phyloP scores from a whole-genome alignment of 108 stramenopile species.

The Seminavis robusta region DNA sequence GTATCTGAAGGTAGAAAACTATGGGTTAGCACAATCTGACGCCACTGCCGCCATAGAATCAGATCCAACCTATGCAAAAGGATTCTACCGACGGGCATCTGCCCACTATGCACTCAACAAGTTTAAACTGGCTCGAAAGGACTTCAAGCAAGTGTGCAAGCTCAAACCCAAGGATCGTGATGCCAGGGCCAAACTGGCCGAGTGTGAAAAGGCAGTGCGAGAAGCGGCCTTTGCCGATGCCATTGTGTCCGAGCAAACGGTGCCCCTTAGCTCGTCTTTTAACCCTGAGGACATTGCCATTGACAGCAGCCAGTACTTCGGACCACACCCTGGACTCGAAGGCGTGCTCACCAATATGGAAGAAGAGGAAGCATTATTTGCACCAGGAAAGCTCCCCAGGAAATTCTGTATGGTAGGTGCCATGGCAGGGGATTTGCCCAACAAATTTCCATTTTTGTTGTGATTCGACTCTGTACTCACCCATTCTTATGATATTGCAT shows the following conservation, averaged over 20 bases:
- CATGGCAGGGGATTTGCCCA: neutral
- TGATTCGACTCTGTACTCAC: neutral
- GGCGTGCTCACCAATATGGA: slow-evolving; percentile 32
- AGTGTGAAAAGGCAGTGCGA: slow-evolving; percentile 87
- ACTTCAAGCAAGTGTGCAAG: slow-evolving; percentile 79
- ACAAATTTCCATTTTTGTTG: neutral
- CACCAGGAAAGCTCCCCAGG: slow-evolving; percentile 72
- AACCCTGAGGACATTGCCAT: slow-evolving; percentile 61
- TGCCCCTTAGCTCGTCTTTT: slow-evolving; percentile 71
- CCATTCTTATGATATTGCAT: slow-evolving; percentile 13
- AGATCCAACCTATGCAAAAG: slow-evolving; percentile 94
- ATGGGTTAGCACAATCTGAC: slow-evolving; percentile 93
- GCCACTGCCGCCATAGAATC: slow-evolving; percentile 83
- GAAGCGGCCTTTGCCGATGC: slow-evolving; percentile 90
- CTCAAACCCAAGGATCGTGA: slow-evolving; percentile 85
- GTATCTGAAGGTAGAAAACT: slow-evolving; percentile 93
- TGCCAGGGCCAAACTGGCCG: slow-evolving; percentile 79
- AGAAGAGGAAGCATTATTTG: slow-evolving; percentile 53
- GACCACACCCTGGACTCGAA: slow-evolving; percentile 80
- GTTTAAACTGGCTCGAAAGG: slow-evolving; percentile 91
- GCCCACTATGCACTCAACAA: slow-evolving; percentile 95
- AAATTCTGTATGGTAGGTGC: slow-evolving; percentile 86
- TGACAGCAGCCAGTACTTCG: slow-evolving; percentile 67
- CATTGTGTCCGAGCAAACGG: slow-evolving; percentile 82
- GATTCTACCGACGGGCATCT: slow-evolving; percentile 94